phyloP scores from a whole-genome alignment of 2,329 filamentous ascomycete genomes.

The Trichophyton schoenleinii region DNA sequence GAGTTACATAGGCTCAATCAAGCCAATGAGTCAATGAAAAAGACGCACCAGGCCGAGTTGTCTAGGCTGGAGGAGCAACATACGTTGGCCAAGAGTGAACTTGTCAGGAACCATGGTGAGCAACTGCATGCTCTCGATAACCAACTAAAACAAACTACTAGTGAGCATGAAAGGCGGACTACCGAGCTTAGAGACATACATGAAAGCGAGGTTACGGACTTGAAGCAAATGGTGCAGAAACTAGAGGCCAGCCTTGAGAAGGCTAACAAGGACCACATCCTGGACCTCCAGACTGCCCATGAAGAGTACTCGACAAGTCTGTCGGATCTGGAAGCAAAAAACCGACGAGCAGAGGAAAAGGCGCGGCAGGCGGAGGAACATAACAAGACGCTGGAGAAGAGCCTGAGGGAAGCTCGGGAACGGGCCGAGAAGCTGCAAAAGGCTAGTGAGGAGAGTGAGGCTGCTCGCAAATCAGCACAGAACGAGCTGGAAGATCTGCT shows the following conservation, averaged over 20 bases:
- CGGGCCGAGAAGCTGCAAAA: slow-evolving; percentile 23
- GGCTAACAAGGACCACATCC: slow-evolving; percentile 47
- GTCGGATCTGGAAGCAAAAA: slow-evolving; percentile 38
- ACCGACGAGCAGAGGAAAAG: slow-evolving; percentile 32
- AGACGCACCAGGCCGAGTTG: slow-evolving; percentile 55
- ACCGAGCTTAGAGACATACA: slow-evolving; percentile 29
- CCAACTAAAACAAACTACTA: slow-evolving; percentile 34
- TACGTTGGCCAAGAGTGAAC: slow-evolving; percentile 30
- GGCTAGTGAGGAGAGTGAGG: slow-evolving; percentile 40
- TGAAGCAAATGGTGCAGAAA: slow-evolving; percentile 48
- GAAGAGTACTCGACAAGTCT: slow-evolving; percentile 38
- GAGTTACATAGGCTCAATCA: slow-evolving; percentile 49
- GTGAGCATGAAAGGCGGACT: slow-evolving; percentile 30
- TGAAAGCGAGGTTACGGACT: slow-evolving; percentile 52
- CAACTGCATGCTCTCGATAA: slow-evolving; percentile 38
- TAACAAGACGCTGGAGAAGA: slow-evolving; percentile 14
- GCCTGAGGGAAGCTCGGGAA: slow-evolving; percentile 18
- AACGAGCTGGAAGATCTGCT: slow-evolving; percentile 67
- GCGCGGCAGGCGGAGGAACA: slow-evolving; percentile 24
- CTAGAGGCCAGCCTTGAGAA: slow-evolving; percentile 40
- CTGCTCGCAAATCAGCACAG: slow-evolving; percentile 52
- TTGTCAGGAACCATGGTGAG: slow-evolving; percentile 32
- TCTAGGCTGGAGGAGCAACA: slow-evolving; percentile 42
- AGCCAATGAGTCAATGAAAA: slow-evolving; percentile 58
- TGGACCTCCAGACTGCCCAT: slow-evolving; percentile 47